Conservation (phyloP, 208 protist genomes). For the Trypanosoma vivax region DNA sequence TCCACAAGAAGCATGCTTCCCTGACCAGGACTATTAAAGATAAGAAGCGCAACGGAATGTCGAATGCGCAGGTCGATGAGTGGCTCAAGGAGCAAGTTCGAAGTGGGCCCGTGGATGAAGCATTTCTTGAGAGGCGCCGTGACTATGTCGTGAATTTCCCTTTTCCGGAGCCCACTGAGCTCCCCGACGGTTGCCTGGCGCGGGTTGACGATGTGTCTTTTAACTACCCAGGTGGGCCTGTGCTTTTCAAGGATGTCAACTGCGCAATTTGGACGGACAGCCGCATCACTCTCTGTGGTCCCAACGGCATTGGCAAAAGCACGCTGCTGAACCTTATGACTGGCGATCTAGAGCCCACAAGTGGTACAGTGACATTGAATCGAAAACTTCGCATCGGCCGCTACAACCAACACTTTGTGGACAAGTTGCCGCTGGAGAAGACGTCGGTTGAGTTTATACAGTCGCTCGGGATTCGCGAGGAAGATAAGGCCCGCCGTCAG, state of each 20-base stretch:
- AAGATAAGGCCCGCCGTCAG: constrained; percentile 76
- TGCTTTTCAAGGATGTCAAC: constrained; percentile 71
- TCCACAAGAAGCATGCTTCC: constrained; percentile 80
- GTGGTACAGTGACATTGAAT: constrained; percentile 64
- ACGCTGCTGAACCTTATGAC: constrained; percentile 90
- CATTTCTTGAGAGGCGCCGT: constrained; percentile 75
- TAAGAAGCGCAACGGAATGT: constrained; percentile 86
- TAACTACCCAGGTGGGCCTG: constrained; percentile 69
- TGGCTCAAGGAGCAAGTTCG: constrained; percentile 75
- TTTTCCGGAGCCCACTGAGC: constrained; percentile 63
- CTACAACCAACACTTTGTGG: constrained; percentile 93
- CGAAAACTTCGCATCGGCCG: constrained; percentile 80
- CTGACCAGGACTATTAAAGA: constrained; percentile 75
- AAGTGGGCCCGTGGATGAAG: constrained; percentile 45
- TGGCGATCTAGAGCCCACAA: constrained; percentile 68
- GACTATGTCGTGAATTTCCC: constrained; percentile 90
- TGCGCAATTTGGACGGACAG: constrained; percentile 85
- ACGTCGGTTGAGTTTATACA: constrained; percentile 87
- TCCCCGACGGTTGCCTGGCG: constrained; percentile 78
- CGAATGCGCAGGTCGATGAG: constrained; percentile 75
- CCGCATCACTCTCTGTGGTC: constrained; percentile 86
- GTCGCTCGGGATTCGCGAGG: constrained; percentile 47
- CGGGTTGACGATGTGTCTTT: constrained; percentile 80
- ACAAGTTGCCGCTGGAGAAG: constrained; percentile 86
- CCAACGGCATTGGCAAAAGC: constrained; percentile 92